These are phyloP conservation scores for Wickerhamiella sorbophila DNA, from an alignment of 805 yeast species.

Conservation along the genomic window DNA sequence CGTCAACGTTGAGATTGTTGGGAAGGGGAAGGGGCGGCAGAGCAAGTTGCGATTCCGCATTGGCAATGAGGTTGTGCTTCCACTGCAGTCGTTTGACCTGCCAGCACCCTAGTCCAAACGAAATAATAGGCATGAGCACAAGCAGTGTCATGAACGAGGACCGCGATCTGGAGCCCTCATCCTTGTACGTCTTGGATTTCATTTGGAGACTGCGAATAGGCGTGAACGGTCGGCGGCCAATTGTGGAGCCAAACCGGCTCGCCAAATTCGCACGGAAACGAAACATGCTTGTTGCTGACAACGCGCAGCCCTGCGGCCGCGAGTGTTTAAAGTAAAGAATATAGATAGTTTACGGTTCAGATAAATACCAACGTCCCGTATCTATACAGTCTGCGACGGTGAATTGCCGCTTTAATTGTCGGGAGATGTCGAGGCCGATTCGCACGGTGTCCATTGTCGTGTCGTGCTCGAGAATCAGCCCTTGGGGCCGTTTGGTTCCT, in stretches of 20 bases:
- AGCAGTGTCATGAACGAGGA: conserved; percentile 28
- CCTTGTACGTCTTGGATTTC: not conserved
- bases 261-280: not conserved
- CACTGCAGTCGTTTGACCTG: conserved; percentile 73
- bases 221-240: not conserved
- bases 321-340: no score
- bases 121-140: conserved; percentile 67
- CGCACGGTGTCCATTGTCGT: conserved; percentile 50
- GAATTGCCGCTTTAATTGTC: conserved; percentile 8
- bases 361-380: not conserved
- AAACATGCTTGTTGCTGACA: not conserved
- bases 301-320: no score
- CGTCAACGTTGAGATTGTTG: conserved; percentile 37
- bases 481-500: conserved; percentile 23
- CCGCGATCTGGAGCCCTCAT: not conserved
- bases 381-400: conserved; percentile 13
- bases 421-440: conserved; percentile 28
- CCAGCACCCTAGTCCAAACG: conserved; percentile 87
- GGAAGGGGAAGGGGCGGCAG: conserved; percentile 65
- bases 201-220: not conserved
- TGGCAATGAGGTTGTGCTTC: conserved; percentile 74
- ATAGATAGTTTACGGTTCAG: not conserved
- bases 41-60: conserved; percentile 68
- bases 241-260: not conserved
- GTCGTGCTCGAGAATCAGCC: conserved; percentile 82